phyloP scores from a whole-genome alignment of 1,139 yeast species.

The Zygoascus meyerae region DNA sequence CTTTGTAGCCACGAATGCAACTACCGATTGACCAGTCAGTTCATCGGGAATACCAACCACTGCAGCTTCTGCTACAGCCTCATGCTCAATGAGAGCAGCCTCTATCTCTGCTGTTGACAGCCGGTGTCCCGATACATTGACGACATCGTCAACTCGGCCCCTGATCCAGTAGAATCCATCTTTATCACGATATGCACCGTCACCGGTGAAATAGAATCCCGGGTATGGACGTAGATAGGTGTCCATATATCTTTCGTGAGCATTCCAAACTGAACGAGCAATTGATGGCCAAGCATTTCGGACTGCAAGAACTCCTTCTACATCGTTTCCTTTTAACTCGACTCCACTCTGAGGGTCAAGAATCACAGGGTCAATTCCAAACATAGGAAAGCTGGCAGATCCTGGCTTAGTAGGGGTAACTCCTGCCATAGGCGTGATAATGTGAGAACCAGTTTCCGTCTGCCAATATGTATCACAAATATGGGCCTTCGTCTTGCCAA shows the following conservation, averaged over 20 bases:
- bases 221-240: conserved; percentile 94
- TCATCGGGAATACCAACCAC: conserved; percentile 94
- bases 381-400: conserved; percentile 91
- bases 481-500: conserved; percentile 77
- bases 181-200: conserved; percentile 96
- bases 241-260: conserved; percentile 82
- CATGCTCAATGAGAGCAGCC: conserved; percentile 77
- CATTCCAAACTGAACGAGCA: conserved; percentile 93
- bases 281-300: conserved; percentile 93
- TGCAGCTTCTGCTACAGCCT: conserved; percentile 82
- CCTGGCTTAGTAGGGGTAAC: conserved; percentile 94
- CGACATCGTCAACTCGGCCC: conserved; percentile 97
- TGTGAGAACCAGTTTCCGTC: conserved; percentile 94
- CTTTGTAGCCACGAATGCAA: conserved; percentile 87
- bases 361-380: conserved; percentile 83
- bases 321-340: conserved; percentile 81
- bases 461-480: conserved; percentile 96
- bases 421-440: conserved; percentile 94
- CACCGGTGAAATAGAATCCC: conserved; percentile 95
- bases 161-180: conserved; percentile 97
- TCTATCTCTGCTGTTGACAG: conserved; percentile 95
- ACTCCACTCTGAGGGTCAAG: conserved; percentile 87
- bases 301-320: conserved; percentile 91
- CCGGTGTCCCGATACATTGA: conserved; percentile 94
- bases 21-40: conserved; percentile 93